Base-by-base conservation (phyloP, 495 filamentous ascomycete species). In the Lasiosphaeria hispida region DNA sequence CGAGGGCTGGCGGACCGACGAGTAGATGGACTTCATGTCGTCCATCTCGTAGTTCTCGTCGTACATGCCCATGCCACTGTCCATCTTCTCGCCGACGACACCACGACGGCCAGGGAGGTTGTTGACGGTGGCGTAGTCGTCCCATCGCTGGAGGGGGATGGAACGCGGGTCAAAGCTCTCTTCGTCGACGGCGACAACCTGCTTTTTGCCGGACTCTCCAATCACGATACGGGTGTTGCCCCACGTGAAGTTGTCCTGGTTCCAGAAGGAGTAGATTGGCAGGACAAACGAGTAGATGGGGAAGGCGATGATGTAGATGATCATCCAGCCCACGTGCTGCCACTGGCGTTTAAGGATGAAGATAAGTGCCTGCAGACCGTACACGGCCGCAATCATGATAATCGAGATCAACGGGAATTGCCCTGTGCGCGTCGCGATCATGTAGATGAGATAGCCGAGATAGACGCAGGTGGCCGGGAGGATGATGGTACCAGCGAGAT, bases 251-350 rank as follows among this genome's bases (percentile, higher is more conserved):
- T 98, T 90, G 75, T 98, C 94, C 71, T 96, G 91, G 68, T 96
- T 93, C 94, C 94, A 98, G 85, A 98, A 98, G 0, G 94, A 95
- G 77, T 97, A 98, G 63, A 98, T 74, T 0, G 94, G 94, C 7
- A 98, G 82, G 54, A 96, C 68, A 66, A 98, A 92, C 13, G 86
- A 92, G 76, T 92, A 96, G 63, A 98, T 87, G 0, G 95, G 95
- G 80, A 88, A 96, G 1, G 94, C 95, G 7, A 92, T 63, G 60
- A 98, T 80, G 72, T 98, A 98, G 66, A 98, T 97, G 66, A 97
- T 87, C 91, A 98, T 97, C 94, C 94, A 98, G 45, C 94, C 94
- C 41, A 98, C 80, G 67, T 96, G 91, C 70, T 98, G 91, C 94
- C 94, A 98, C 72, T 97, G 90, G 10, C 95, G 82, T 72, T 92